phyloP scores from a whole-genome alignment of 371 early-diverging fungal species.

The Dipsacomyces acuminosporus region DNA sequence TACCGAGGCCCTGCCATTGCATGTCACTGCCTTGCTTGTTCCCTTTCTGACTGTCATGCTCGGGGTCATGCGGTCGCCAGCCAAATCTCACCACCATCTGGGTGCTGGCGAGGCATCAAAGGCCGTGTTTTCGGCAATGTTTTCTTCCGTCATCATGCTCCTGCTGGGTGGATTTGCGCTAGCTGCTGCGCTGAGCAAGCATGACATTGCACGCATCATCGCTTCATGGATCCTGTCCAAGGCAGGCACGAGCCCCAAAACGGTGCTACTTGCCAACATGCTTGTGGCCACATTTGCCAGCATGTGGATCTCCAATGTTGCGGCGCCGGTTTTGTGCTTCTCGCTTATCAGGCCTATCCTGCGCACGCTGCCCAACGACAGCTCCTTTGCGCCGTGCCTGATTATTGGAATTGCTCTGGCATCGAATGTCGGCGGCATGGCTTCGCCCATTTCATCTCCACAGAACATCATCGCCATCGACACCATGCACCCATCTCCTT shows the following conservation, averaged over 20 bases:
- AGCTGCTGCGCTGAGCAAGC: slow-evolving; percentile 88
- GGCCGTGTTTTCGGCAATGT: slow-evolving; percentile 86
- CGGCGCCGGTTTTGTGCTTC: slow-evolving; percentile 95
- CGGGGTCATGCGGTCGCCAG: slow-evolving; percentile 68
- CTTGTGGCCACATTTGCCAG: slow-evolving; percentile 88
- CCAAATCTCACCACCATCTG: slow-evolving; percentile 41
- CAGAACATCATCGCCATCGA: slow-evolving; percentile 87
- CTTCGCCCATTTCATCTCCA: slow-evolving; percentile 95
- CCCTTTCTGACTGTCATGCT: slow-evolving; percentile 82
- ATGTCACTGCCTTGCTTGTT: slow-evolving; percentile 85
- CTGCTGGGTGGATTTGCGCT: slow-evolving; percentile 93
- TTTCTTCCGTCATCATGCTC: slow-evolving; percentile 91
- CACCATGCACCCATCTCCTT: slow-evolving; percentile 78
- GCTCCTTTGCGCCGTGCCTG: slow-evolving; percentile 75
- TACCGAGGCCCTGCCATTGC: slow-evolving; percentile 90
- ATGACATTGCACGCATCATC: slow-evolving; percentile 86
- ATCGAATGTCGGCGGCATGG: slow-evolving; percentile 95
- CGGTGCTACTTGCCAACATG: slow-evolving; percentile 88
- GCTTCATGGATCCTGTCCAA: slow-evolving; percentile 84
- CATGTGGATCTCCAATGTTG: slow-evolving; percentile 98
- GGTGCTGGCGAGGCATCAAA: slow-evolving; percentile 73
- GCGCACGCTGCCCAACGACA: slow-evolving; percentile 64
- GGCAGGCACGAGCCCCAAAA: slow-evolving; percentile 79
- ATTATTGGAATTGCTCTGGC: slow-evolving; percentile 93
- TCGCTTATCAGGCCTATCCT: slow-evolving; percentile 85